Base-by-base conservation (phyloP, 228 moss, liverwort and hornwort species). In the Sphagnum fallax region DNA sequence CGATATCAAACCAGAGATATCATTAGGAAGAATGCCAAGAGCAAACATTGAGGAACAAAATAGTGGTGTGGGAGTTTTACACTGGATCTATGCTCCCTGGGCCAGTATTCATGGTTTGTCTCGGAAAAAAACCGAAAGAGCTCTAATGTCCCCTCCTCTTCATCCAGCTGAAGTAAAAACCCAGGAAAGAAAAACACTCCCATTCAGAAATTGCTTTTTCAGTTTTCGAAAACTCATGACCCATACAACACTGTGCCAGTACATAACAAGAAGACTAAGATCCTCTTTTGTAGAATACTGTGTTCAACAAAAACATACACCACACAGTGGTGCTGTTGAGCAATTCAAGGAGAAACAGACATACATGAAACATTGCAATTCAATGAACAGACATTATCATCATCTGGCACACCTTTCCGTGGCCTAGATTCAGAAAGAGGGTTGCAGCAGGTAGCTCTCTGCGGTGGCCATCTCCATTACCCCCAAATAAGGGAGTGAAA, bases 101-200 rank as follows among this genome's bases (percentile, higher is more conserved):
- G 69, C 91, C 93, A 90, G 74, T 85, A 92, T 68, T 98, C 97
- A 67, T 98, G 93, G 78, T 87, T 92, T 8, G 97, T 98, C 80
- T 93, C 97, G 32, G 93, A 90, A 75, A 98, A 98, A 75, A 98
- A 98, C 68, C 91, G 91, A 71, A 98, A 98, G 65, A 92, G 93
- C 81, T 98, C 97, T 15, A 98, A 77, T 49, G 97, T 91, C 52
- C 97, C 93, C 62, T 93, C 88, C 64, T 90, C 90, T 73, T 74
- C 85, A 90, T 85, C 86, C 87, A 88, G 78, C 48, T 69, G 75
- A 60, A 51, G 66, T 72, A 32, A 32, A 32, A 32, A 32, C 32
- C 32, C 32, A 32, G 32, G 32, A 32, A 62, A 60, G 6, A 6
- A 60, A 11, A 16, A 50, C 72, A 11, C 65, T 12, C 13, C 12